Conservation (phyloP, 352 stramenopile species). For the Thalassiosira gravida region DNA sequence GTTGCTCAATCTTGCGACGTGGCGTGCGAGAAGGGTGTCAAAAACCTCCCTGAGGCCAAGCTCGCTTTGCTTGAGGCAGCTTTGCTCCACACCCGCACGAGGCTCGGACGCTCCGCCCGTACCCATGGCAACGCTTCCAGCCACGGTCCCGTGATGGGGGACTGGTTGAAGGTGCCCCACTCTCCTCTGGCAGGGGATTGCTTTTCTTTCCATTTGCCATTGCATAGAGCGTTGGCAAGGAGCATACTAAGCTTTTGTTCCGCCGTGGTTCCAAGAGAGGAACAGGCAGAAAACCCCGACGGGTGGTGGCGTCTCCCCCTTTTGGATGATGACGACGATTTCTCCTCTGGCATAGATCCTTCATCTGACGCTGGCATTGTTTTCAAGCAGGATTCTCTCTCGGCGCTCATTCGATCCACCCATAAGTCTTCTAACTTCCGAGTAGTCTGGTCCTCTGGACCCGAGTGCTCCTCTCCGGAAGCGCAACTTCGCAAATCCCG, state of each 20-base stretch:
- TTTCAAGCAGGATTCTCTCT: conserved; percentile 69
- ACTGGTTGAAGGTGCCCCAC: conserved; percentile 86
- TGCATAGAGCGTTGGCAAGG: conserved; percentile 82
- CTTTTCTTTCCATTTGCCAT: conserved; percentile 86
- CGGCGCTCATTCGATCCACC: conserved; percentile 68
- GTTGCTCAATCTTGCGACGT: conserved; percentile 66
- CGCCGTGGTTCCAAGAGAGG: conserved; percentile 65
- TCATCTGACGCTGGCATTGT: conserved; percentile 28
- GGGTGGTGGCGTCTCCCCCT: conserved; percentile 84
- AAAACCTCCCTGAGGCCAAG: conserved; percentile 80
- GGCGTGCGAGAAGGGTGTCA: conserved; percentile 82
- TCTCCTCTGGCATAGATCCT: conserved; percentile 36
- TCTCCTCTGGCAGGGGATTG: conserved; percentile 81
- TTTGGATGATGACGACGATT: conserved; percentile 71
- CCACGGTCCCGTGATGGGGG: conserved; percentile 75
- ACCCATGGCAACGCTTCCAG: conserved; percentile 26
- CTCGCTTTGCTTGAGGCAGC: conserved; percentile 80
- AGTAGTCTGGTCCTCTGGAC: conserved; percentile 81
- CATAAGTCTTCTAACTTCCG: conserved; percentile 82
- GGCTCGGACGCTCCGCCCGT: conserved; percentile 29
- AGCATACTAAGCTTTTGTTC: conserved; percentile 76
- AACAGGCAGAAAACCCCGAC: conserved; percentile 55
- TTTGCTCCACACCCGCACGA: conserved; percentile 56
- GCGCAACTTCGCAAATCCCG: conserved; percentile 66
- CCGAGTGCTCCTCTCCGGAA: conserved; percentile 76